Evolutionary conservation across 768 basidiomycete genomes (phyloP).

Genomic region (Ramaria rubella): DNA sequence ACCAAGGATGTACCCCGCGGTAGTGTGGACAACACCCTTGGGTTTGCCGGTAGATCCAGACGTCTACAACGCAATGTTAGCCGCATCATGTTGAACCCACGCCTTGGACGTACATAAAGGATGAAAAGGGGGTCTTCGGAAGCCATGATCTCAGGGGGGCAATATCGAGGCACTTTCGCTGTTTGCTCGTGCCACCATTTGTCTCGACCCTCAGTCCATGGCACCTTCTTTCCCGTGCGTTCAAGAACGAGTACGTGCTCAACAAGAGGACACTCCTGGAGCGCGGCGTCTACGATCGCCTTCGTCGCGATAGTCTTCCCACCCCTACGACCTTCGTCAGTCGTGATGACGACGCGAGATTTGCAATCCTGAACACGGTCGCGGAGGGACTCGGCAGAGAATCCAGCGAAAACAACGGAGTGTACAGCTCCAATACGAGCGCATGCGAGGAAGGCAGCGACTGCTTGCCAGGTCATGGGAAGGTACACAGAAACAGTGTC

Average conservation of each 20-base stretch:
- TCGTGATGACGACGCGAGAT: slow-evolving; percentile 87
- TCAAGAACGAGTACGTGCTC: slow-evolving; percentile 87
- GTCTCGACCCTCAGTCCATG: slow-evolving; percentile 80
- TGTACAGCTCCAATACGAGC: slow-evolving; percentile 95
- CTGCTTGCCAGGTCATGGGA: slow-evolving; percentile 93
- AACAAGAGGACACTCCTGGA: slow-evolving; percentile 77
- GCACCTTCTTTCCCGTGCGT: slow-evolving; percentile 77
- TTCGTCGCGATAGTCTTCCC: slow-evolving; percentile 95
- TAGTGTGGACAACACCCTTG: slow-evolving; percentile 92
- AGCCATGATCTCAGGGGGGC: slow-evolving; percentile 80
- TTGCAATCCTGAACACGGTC: slow-evolving; percentile 89
- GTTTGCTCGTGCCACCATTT: slow-evolving; percentile 96
- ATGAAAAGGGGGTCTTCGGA: slow-evolving; percentile 98
- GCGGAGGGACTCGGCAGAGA: slow-evolving; percentile 88
- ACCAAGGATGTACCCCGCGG: slow-evolving; percentile 85
- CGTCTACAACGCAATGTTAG: slow-evolving; percentile 45
- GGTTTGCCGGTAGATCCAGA: slow-evolving; percentile 94
- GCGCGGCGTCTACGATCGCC: slow-evolving; percentile 85
- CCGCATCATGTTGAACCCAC: neutral
- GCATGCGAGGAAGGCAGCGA: slow-evolving; percentile 95
- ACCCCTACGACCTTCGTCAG: slow-evolving; percentile 89
- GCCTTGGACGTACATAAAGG: slow-evolving; percentile 70
- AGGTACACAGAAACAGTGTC: slow-evolving; percentile 92
- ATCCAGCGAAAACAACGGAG: slow-evolving; percentile 96
- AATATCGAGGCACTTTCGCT: slow-evolving; percentile 77